Base-by-base conservation (phyloP, 768 basidiomycete species). In the Lactarius trivialis region DNA sequence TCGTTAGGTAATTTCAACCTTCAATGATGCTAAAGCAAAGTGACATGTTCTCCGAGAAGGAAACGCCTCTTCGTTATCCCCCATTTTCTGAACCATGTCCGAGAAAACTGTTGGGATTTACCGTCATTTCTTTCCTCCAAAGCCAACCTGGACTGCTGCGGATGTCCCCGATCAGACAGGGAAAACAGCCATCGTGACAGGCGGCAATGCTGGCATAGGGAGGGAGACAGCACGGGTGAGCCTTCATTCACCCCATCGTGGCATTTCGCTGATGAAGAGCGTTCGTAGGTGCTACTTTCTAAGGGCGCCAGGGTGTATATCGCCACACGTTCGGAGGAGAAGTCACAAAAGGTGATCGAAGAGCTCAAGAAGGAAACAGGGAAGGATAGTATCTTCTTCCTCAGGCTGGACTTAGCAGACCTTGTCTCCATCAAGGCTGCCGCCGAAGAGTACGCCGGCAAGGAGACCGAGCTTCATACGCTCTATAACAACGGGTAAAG, bases 221-320 rank as follows among this genome's bases (percentile, higher is more conserved):
- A 66, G 49, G 34, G 65, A 64, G 59, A 66, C 59, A 11, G 63
- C 56, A 6, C 60, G 60, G 45, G 65, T 64, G 32, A 43, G 12
- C 9, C 14, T 26, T 19, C 26, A 28, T 32, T 34, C 24, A 2
- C 17, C 17, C 24, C 11, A 14, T 19, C 49, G 39, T n/a, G 2
- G 5, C 21, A 30, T 24, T 33, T 28, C 21, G 7, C 26, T 45
- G 7, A 45, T 32, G 19, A 48, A 24, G 33, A 21, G 26, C n/a
- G 12, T 14, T 36, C 30, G 1, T 34, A 66, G 65, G 63, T 53
- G 7, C 37, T 66, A 7, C 63, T 66, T 6, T 19, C 34, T 11
- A 64, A 60, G 36, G 56, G 53, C 28, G 65, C 65, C n/a, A 66
- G 34, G 54, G 65, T 66, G 30, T 66, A 66, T 45, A 64, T 66